Evolutionary conservation across 73 alveolate species (phyloP), one percentile per base, ranked within the genome.

Genomic region (Paramecium pentaurelia): DNA sequence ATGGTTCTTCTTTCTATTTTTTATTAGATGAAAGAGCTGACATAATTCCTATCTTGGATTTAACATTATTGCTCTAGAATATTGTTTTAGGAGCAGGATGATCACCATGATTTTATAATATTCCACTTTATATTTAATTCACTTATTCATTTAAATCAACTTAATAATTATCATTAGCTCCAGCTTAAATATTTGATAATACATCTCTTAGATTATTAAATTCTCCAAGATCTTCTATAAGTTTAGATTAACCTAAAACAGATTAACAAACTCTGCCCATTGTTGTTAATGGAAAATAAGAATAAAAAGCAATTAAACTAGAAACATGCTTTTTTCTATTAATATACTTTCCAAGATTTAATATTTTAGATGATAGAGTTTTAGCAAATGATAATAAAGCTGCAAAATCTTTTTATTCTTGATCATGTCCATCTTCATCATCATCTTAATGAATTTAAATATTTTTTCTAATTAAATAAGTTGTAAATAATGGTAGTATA

Each of bases 341-440:
- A 0, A 80, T 22, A 27, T 20, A 80, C 20, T 49, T 49, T 4
- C 44, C 47, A 20, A 80, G 10, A 42, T 32, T 9, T 20, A 27
- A 27, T 9, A 80, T 80, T 47, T 80, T 45, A n/a, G 4, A 8
- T 4, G 91, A 80, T 11, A 80, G 32, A 4, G 6, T n/a, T 25
- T 36, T 80, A 11, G 91, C 91, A 80, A 32, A 80, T 10, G 0
- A 0, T 32, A 6, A 45, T 2, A 80, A 37, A 25, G 30, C 32
- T 9, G 47, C 71, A 25, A 80, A 2, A 80, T 80, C 91, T 20
- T 80, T 80, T 47, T 80, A 80, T 45, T 80, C 91, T 49, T 80
- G 14, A 45, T 80, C 91, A 80, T 80, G 75, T 25, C 37, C 77
- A 32, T 80, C 91, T 12, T 80, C 91, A 45, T 80, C 91, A 8